phyloP scores from a whole-genome alignment of 768 basidiomycete genomes.

The Russula griseocarnosa region DNA sequence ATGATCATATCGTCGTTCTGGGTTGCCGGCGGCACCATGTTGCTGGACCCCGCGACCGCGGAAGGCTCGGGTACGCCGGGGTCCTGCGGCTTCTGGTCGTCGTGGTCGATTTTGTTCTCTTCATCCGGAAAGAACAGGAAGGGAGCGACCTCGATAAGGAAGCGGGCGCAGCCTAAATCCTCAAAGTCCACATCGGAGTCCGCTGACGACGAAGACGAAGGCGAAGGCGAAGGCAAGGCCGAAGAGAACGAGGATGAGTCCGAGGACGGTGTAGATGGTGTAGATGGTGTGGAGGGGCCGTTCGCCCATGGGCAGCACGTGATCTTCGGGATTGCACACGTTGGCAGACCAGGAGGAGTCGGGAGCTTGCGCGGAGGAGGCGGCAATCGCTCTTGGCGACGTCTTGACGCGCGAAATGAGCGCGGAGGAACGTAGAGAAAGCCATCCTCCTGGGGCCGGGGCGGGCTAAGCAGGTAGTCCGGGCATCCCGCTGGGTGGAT shows the following conservation, averaged over 20 bases:
- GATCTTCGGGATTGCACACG: neutral
- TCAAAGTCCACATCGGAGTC: neutral
- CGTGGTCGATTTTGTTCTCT: neutral
- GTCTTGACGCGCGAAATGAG: neutral
- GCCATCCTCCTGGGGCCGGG: conserved; percentile 2
- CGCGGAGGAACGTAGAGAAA: conserved; percentile 16
- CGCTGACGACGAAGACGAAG: too few relatives aligned
- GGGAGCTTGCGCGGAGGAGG: conserved; percentile 13
- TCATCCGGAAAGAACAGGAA: neutral
- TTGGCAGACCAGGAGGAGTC: conserved; percentile 3
- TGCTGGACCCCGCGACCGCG: neutral
- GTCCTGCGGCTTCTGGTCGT: neutral
- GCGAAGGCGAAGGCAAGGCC: too few relatives aligned
- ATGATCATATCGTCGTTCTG: neutral
- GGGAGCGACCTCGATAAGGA: neutral
- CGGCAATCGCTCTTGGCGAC: neutral
- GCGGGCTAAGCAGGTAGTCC: conserved; percentile 3
- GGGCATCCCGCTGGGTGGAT: neutral
- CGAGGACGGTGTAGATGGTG: too few relatives aligned
- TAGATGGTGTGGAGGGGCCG: neutral
- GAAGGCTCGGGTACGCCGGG: neutral
- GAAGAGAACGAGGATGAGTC: neutral
- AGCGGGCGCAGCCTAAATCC: neutral
- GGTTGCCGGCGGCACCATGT: neutral
- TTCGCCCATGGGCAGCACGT: conserved; percentile 3